Conservation (phyloP, 1,139 yeast genomes). For the Spathaspora sp. region DNA sequence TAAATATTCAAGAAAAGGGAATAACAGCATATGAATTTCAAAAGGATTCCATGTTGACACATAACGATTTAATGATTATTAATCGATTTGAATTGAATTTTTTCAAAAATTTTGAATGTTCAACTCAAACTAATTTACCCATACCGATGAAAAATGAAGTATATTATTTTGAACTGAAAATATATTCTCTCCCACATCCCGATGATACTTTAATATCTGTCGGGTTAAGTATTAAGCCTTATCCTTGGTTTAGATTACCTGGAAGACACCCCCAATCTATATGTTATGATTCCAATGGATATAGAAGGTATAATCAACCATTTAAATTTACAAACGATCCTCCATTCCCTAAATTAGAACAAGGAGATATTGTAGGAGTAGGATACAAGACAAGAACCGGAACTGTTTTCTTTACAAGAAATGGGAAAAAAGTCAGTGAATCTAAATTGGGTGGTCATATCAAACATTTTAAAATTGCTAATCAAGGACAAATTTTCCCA, state of each 20-base stretch:
- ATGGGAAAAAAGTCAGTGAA: conserved; percentile 68
- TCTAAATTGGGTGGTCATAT: conserved; percentile 65
- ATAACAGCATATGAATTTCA: conserved; percentile 90
- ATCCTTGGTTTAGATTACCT: conserved; percentile 60
- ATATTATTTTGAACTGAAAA: conserved; percentile 85
- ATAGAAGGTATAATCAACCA: conserved; percentile 52
- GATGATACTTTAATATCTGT: conserved; percentile 43
- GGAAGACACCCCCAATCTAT: conserved; percentile 54
- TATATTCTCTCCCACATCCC: conserved; percentile 55
- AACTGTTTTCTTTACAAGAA: conserved; percentile 65
- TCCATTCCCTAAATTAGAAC: conserved; percentile 46
- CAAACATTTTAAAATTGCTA: conserved; percentile 32
- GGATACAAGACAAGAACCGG: conserved; percentile 64
- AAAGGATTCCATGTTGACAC: conserved; percentile 63
- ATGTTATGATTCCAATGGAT: conserved; percentile 53
- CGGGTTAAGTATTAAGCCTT: conserved; percentile 51
- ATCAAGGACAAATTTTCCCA: conserved; percentile 48
- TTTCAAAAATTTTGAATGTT: conserved; percentile 66
- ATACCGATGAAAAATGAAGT: conserved; percentile 84
- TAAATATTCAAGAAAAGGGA: conserved; percentile 86
- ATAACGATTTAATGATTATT: conserved; percentile 60
- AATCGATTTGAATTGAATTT: conserved; percentile 80
- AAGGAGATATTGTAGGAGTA: conserved; percentile 68
- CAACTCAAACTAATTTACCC: conserved; percentile 83
- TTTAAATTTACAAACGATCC: conserved; percentile 37